Conservation (phyloP, 2,329 filamentous ascomycete species). For the Ilyonectria robusta region DNA sequence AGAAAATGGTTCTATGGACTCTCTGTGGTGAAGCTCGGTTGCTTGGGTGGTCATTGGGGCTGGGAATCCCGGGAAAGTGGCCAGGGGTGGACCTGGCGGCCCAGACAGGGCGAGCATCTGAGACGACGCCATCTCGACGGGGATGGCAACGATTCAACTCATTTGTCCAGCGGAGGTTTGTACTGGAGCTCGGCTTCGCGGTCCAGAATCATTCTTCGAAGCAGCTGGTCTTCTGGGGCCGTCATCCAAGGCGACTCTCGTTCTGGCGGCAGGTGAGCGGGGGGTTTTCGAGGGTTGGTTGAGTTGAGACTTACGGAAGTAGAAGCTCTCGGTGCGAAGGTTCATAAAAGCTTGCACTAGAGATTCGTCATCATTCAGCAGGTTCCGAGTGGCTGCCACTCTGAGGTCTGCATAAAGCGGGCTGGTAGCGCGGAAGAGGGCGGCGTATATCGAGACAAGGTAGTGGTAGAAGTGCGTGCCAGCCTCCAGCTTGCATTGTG, state of each 20-base stretch:
- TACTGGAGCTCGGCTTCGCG: slow-evolving; percentile 45
- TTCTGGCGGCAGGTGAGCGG: slow-evolving; percentile 38
- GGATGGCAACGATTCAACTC: slow-evolving; percentile 7
- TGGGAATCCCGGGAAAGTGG: slow-evolving; percentile 31
- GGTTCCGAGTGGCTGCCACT: slow-evolving; percentile 40
- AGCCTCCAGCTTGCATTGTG: slow-evolving; percentile 46
- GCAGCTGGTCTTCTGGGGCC: slow-evolving; percentile 45
- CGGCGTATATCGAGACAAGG: slow-evolving; percentile 47
- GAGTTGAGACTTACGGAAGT: slow-evolving; percentile 43
- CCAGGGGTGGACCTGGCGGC: slow-evolving; percentile 31
- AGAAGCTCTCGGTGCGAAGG: slow-evolving; percentile 48
- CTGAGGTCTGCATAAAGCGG: slow-evolving; percentile 48
- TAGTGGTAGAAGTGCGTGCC: slow-evolving; percentile 49
- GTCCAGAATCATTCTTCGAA: slow-evolving; percentile 48
- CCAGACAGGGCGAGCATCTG: slow-evolving; percentile 22
- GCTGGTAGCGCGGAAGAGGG: slow-evolving; percentile 47
- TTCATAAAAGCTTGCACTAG: slow-evolving; percentile 46
- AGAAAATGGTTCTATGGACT: slow-evolving; percentile 26
- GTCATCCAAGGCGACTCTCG: slow-evolving; percentile 47
- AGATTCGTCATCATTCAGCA: slow-evolving; percentile 43
- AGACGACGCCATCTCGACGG: slow-evolving; percentile 24
- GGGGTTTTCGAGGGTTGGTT: neutral
- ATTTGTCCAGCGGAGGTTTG: slow-evolving; percentile 28
- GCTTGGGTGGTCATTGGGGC: slow-evolving; percentile 26
- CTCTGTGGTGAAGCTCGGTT: slow-evolving; percentile 32